Percentiles rank a stretch among this genome's conserved stretches.
phyloP scores from a whole-genome alignment of 225 moss, liverwort and hornwort species.

The Sphagnum tenellum region DNA sequence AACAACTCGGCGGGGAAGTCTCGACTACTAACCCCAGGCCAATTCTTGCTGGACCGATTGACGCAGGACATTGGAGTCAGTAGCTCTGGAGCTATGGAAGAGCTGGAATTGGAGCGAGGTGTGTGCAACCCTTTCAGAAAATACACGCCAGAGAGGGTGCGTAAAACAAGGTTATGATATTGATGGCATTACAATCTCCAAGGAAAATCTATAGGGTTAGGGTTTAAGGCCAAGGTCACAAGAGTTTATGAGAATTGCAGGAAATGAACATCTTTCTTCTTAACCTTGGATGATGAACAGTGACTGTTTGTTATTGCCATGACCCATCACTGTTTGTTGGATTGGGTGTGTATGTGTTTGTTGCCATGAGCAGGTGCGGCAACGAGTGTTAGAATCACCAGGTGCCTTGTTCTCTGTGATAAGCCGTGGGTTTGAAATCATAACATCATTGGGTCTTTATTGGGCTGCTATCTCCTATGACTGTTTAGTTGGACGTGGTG shows the following conservation, averaged over 20 bases:
- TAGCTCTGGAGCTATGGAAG: constrained; percentile 63
- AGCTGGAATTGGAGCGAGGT: constrained; percentile 80
- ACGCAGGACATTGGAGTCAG: constrained; percentile 5
- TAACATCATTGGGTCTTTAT: constrained; percentile 66
- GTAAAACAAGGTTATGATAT: constrained; percentile 5
- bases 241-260: neutral
- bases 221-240: too few species aligned
- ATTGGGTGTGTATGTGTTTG: neutral
- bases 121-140: constrained; percentile 96
- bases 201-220: neutral
- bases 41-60: constrained; percentile 22
- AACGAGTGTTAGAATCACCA: constrained; percentile 62
- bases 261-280: neutral
- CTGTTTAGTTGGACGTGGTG: constrained; percentile 80
- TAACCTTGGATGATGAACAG: neutral
- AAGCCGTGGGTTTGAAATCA: constrained; percentile 61
- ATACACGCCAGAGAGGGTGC: constrained; percentile 79
- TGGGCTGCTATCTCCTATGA: constrained; percentile 89
- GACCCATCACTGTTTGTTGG: too few species aligned
- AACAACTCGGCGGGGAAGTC: too few species aligned
- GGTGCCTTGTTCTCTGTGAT: constrained; percentile 56
- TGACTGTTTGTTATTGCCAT: neutral
- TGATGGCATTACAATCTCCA: neutral
- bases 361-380: constrained; percentile 49
- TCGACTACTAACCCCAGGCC: constrained; percentile 4